Evolutionary conservation across 2,329 filamentous ascomycete species (phyloP), one percentile per base, ranked within the genome.

Genomic region (Tolypocladium cylindrosporum): DNA sequence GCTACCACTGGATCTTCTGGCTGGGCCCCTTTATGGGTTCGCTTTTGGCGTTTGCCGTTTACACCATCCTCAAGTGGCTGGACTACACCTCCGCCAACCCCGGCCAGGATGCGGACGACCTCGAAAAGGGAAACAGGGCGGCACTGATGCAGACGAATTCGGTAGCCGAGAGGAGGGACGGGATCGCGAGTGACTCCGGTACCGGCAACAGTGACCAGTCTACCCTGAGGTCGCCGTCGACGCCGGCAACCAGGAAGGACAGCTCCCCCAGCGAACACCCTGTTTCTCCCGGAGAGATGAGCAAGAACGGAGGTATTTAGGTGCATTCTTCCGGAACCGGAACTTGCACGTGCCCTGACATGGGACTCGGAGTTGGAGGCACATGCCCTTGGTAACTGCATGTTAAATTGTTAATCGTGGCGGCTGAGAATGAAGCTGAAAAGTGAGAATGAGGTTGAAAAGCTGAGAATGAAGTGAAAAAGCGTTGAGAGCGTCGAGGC

Each of bases 1-100:
- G 65, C 19, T 79, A 81, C 65, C 75, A 79, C 57, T 82, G 79
- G 79, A 80, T 81, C 63, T 82, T 80, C 69, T 81, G 78, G 75
- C 62, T 83, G 13, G 81, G 80, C 0, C 81, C 82, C 1, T 67
- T 76, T 11, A 68, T 81, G 55, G 82, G 82, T 0, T 64, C 77
- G 0, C 55, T 79, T 7, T 65, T 84, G 16, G 79, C 81, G 1
- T 76, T 71, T n/a, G 70, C 60, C 9, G 72, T 81, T 24, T 84
- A 82, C 69, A 74, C 73, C 59, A 61, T 79, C 3, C 69, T 84
- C 57, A 81, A 80, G 65, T 66, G 71, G 37, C 70, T 83, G 39
- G 75, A 82, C 57, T 84, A 82, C 65, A 70, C 77, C 62, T 77
- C 72, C 14, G 74, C 74, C 58, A 81, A 82, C 63, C 75, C 75